phyloP scores from a whole-genome alignment of 1,284 basidiomycete species.

The Coniferiporia sulphurascens region DNA sequence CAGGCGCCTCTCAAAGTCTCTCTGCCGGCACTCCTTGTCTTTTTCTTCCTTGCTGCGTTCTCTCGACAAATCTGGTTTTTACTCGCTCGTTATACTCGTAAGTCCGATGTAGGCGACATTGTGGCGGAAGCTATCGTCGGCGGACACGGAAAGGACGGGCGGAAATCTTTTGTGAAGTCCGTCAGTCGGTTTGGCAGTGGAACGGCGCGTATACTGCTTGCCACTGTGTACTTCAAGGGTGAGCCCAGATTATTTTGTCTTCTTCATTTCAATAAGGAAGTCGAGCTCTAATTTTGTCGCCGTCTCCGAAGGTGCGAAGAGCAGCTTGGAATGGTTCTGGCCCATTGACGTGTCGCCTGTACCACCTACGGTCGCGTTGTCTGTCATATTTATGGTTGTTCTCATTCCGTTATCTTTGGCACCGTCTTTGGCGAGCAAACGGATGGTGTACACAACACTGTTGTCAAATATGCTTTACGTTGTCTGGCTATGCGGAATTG shows the following conservation, averaged over 20 bases:
- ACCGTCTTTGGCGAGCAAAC: conserved; percentile 46
- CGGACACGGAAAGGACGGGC: conserved; percentile 43
- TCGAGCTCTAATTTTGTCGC: conserved; percentile 47
- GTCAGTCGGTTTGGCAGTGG: conserved; percentile 40
- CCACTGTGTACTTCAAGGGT: conserved; percentile 62
- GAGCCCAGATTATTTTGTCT: conserved; percentile 25
- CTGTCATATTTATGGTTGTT: conserved; percentile 36
- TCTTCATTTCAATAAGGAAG: not conserved
- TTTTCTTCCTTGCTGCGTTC: conserved; percentile 53
- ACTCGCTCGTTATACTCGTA: conserved; percentile 61
- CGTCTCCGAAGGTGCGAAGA: conserved; percentile 28
- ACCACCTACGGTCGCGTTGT: conserved; percentile 33
- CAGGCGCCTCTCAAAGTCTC: conserved; percentile 44
- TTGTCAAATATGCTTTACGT: conserved; percentile 52
- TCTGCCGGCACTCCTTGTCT: conserved; percentile 47
- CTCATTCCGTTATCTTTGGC: conserved; percentile 48
- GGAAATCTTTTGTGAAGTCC: conserved; percentile 36
- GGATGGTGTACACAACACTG: conserved; percentile 51
- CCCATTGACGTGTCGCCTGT: conserved; percentile 31
- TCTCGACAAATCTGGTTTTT: conserved; percentile 69
- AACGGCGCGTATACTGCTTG: conserved; percentile 44
- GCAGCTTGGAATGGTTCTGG: conserved; percentile 9
- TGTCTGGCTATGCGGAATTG: conserved; percentile 50
- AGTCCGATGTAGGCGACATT: conserved; percentile 59
- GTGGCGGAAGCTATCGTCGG: conserved; percentile 57